Conservation (phyloP, 2,329 filamentous ascomycete genomes). For the Colletotrichum nymphaeae region DNA sequence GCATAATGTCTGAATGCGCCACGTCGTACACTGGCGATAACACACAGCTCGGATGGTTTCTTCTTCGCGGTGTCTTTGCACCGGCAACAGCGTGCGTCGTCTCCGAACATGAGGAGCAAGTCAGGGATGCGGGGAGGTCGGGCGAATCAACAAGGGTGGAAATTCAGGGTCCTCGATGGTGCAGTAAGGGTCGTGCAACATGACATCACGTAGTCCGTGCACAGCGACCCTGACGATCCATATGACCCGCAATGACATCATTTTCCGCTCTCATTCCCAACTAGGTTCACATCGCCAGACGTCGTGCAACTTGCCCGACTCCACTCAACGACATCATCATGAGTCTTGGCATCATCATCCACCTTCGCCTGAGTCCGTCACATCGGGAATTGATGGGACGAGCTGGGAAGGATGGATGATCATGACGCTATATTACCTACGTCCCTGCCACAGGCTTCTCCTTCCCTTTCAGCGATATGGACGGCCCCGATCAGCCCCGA, state of each 20-base stretch:
- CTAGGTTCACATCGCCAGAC: background rate
- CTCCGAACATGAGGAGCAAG: no score
- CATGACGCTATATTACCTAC: background rate
- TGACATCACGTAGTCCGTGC: constrained; percentile 32
- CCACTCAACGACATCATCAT: constrained; percentile 25
- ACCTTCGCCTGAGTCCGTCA: background rate
- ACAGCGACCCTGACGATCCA: constrained; percentile 32
- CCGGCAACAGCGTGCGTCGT: no score
- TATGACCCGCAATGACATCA: constrained; percentile 27
- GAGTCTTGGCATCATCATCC: constrained; percentile 18
- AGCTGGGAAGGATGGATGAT: background rate
- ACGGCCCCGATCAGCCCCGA: no score
- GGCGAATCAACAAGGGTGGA: background rate
- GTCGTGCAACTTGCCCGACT: background rate
- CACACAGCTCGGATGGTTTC: background rate
- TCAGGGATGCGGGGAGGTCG: background rate
- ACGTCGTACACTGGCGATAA: background rate
- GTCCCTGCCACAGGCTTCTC: no score
- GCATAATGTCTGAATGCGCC: constrained; percentile 3
- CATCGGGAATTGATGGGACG: background rate
- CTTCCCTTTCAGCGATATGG: background rate
- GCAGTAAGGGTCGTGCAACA: constrained; percentile 28
- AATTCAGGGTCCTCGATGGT: constrained; percentile 32
- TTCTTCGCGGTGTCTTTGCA: no score
- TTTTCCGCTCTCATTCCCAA: no score